Base-by-base conservation (phyloP, 441 rosid genomes). In the Croton laevigatus region DNA sequence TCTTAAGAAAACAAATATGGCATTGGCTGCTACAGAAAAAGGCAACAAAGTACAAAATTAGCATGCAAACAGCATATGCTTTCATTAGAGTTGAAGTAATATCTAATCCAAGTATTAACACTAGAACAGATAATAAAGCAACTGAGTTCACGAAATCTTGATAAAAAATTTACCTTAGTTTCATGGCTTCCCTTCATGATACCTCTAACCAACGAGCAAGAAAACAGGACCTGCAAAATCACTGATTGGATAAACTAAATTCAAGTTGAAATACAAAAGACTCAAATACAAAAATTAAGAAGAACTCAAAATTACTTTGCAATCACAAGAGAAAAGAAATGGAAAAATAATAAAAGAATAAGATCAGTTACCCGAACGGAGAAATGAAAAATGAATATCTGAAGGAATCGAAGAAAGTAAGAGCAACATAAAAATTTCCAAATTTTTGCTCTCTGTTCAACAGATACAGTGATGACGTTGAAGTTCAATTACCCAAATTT, bases 171-270 rank as follows among this genome's bases (percentile, higher is more conserved):
- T 67, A 85, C 85, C 89, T 81, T 83, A 16, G 82, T 4, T 67
- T 70, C 87, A 59, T 76, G 81, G 79, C 85, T 74, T 76, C 85
- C 76, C 73, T 83, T 85, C 86, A 85, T 82, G 76, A 62, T 79
- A 45, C 57, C 70, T n/a, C 40, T 1, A 52, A 66, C n/a, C 6
- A 51, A 48, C 59, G 53, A 68, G 38, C 20, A 20, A 17, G 44
- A 19, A n/a, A 19, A n/a, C 0, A 53, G 40, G 52, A 44, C 14
- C 65, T 72, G 68, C 65, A 69, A 59, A 45, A 49, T 11, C 23
- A 57, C 32, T 16, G 67, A 65, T 65, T 22, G 7, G 37, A 27
- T 46, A 46, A 23, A 45, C 46, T 6, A 32, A 64, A 64, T 64
- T 20, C 40, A 17, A 65, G 6, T 14, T n/a, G 17, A 4, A 16